These are phyloP conservation scores for Botryotinia narcissicola DNA, from an alignment of 2,329 filamentous ascomycete genomes.

Conservation along the genomic window DNA sequence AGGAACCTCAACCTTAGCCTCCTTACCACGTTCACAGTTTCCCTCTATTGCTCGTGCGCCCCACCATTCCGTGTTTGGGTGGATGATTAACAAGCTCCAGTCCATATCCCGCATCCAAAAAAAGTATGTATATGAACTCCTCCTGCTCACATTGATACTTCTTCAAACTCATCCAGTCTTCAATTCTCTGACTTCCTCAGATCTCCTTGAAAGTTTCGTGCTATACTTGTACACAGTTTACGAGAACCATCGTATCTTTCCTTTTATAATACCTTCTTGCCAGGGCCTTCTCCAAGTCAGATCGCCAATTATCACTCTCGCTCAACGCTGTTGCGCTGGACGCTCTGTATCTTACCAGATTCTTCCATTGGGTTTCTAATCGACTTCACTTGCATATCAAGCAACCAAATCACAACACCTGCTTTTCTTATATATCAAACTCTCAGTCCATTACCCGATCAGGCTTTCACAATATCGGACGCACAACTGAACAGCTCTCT, in stretches of 20 bases:
- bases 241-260: neutral
- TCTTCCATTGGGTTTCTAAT: constrained; percentile 1
- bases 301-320: constrained; percentile 19
- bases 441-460: neutral
- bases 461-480: neutral
- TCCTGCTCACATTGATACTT: constrained; percentile 24
- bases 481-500: neutral
- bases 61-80: constrained; percentile 31
- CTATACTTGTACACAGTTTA: constrained; percentile 4
- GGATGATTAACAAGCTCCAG: constrained; percentile 23
- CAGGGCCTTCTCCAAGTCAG: constrained; percentile 12
- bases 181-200: constrained; percentile 32
- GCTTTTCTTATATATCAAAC: neutral
- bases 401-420: neutral
- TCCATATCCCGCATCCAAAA: constrained; percentile 26
- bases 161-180: constrained; percentile 24
- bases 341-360: constrained; percentile 25
- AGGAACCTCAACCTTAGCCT: constrained; percentile 25
- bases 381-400: neutral
- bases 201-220: constrained; percentile 20
- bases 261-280: constrained; percentile 12
- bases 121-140: constrained; percentile 36
- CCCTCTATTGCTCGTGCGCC: constrained; percentile 31
- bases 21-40: constrained; percentile 6
- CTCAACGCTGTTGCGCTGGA: constrained; percentile 32